Evolutionary conservation across 345 rosid genomes (phyloP), one percentile per base, ranked within the genome.

Genomic region (Populus euphratica): DNA sequence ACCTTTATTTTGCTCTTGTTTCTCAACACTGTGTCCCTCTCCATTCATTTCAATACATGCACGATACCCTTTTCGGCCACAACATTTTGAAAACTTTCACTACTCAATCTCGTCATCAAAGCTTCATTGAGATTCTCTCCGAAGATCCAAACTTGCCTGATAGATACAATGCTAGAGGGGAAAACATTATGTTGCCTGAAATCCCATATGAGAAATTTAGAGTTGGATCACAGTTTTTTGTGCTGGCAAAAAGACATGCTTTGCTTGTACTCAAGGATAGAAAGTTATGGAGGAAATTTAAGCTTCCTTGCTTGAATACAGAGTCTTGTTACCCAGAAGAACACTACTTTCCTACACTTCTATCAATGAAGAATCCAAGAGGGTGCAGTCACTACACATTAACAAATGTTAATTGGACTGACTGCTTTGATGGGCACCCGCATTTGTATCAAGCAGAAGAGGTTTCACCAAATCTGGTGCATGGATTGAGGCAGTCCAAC

Each of bases 151-250:
- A 89, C 73, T 83, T 94, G 14, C 84, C 74, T 12, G 89, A 85
- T 27, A 86, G 97, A 0, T 94, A 91, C 87, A 72, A 31, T 33
- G 94, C 97, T 0, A 82, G 97, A 6, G 98, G 98, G 1, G 78
- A 83, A 10, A 23, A 76, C 68, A 85, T 63, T 61, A 89, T 94
- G 97, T 68, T 90, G 0, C 97, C 98, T 0, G 97, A 93, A 74
- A 81, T 94, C 10, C 79, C 83, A 2, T 91, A 83, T 80, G 81
- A 86, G 59, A 80, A 82, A 31, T 94, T 94, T 79, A 78, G 95
- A 31, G 95, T 89, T 2, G 97, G 98, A 68, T 94, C 97, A n/a
- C 97, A 92, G 88, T 94, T 94, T 78, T 92, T 92, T 80, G 82
- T 91, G 7, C 47, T 94, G 17, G 88, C 92, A 21, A 92, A 86